Conservation (phyloP, 2,329 filamentous ascomycete species). For the Aspergillus vadensis region DNA sequence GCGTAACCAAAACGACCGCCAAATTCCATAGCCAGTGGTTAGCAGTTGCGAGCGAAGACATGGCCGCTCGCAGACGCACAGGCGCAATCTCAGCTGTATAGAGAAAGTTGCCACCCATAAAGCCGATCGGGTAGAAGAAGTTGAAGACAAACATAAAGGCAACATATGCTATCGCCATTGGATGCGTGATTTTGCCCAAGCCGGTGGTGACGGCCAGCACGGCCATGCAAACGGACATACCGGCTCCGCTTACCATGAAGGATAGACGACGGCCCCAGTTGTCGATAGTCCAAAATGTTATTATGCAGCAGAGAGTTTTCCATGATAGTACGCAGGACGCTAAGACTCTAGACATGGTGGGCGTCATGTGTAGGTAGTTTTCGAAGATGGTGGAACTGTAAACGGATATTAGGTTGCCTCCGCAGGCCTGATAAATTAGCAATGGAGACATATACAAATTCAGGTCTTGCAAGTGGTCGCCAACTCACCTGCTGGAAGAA, state of each 20-base stretch:
- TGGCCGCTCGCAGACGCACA: constrained; percentile 7
- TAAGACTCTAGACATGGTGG: constrained; percentile 3
- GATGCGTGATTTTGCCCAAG: neutral
- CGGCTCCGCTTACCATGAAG: constrained; percentile 12
- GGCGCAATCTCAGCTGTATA: constrained; percentile 14
- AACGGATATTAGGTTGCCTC: constrained; percentile 41
- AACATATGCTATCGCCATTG: neutral
- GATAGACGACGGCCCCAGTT: constrained; percentile 13
- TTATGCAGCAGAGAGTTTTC: constrained; percentile 14
- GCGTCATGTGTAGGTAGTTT: constrained; percentile 6
- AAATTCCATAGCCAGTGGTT: constrained; percentile 18
- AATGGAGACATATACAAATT: neutral
- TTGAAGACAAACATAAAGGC: constrained; percentile 13
- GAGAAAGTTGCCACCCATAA: constrained; percentile 8
- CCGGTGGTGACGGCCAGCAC: constrained; percentile 13
- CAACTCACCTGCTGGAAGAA: constrained; percentile 45
- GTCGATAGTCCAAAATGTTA: constrained; percentile 15
- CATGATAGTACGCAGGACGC: constrained; percentile 12
- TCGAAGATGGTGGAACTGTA: constrained; percentile 32
- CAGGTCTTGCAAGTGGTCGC: neutral
- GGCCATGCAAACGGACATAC: constrained; percentile 16
- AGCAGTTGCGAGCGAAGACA: constrained; percentile 12
- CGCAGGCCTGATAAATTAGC: constrained; percentile 9
- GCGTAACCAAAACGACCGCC: constrained; percentile 11
- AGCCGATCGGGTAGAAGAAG: constrained; percentile 16